Conservation (phyloP, 768 basidiomycete species). For the Leccinum obscurum region DNA sequence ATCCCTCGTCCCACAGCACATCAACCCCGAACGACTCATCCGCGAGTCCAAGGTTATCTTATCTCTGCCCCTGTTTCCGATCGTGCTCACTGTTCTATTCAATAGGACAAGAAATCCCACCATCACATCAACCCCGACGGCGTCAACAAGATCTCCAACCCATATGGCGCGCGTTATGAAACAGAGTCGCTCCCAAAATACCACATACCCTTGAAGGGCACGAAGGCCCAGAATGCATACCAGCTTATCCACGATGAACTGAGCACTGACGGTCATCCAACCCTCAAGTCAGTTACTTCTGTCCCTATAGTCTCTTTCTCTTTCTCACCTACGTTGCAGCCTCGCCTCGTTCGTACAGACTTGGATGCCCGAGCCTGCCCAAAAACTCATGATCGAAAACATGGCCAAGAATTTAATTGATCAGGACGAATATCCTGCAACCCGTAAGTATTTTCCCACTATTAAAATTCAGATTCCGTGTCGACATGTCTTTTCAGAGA, state of each 20-base stretch:
- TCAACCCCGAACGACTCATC: conserved; percentile 69
- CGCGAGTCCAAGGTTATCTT: conserved; percentile 48
- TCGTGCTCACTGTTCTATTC: background rate
- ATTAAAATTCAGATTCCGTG: background rate
- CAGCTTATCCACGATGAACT: conserved; percentile 68
- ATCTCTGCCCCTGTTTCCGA: conserved; percentile 8
- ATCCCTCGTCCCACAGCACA: conserved; percentile 42
- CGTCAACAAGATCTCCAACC: conserved; percentile 36
- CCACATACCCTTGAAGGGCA: conserved; percentile 60
- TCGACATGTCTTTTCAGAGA: conserved; percentile 25
- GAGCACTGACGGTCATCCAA: conserved; percentile 52
- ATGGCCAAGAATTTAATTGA: conserved; percentile 69
- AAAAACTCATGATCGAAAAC: conserved; percentile 63
- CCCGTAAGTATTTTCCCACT: conserved; percentile 33
- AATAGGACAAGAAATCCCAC: conserved; percentile 47
- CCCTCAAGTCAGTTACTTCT: conserved; percentile 43
- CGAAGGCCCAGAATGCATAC: conserved; percentile 50
- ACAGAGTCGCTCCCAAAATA: conserved; percentile 74
- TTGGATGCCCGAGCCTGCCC: conserved; percentile 54
- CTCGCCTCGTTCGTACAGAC: conserved; percentile 70
- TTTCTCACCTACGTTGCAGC: conserved; percentile 20
- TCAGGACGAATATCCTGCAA: conserved; percentile 68
- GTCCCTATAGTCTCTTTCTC: background rate
- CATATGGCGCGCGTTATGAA: conserved; percentile 65
- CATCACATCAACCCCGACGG: conserved; percentile 38